These are phyloP conservation scores for Dichotomocladium elegans DNA, from an alignment of 371 early-diverging fungal species.

Conservation along the genomic window DNA sequence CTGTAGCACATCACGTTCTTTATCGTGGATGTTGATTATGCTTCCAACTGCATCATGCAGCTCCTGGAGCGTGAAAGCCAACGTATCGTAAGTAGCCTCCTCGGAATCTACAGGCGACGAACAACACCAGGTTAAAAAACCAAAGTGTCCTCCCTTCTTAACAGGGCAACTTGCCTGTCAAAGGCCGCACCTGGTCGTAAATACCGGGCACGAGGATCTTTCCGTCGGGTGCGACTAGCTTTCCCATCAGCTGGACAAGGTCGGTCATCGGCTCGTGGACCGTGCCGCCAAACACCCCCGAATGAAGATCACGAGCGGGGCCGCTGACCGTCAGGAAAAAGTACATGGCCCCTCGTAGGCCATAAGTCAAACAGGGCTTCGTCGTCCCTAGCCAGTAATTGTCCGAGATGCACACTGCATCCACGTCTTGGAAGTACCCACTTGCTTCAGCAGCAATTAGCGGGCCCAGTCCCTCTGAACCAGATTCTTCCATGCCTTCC, in stretches of 20 bases:
- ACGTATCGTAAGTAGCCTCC: conserved; percentile 71
- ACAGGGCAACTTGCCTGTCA: conserved; percentile 50
- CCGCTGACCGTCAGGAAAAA: conserved; percentile 77
- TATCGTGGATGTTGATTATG: conserved; percentile 72
- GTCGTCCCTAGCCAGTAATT: conserved; percentile 95
- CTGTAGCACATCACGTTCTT: conserved; percentile 77
- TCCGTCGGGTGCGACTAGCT: conserved; percentile 83
- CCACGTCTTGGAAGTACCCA: conserved; percentile 83
- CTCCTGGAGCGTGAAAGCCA: conserved; percentile 80
- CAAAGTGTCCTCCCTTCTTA: conserved; percentile 3
- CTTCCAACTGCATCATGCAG: conserved; percentile 80
- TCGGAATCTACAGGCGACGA: conserved; percentile 61
- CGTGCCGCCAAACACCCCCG: conserved; percentile 95
- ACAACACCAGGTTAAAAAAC: neutral
- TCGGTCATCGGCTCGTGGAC: conserved; percentile 98
- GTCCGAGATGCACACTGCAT: conserved; percentile 94
- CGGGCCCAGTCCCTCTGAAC: conserved; percentile 92
- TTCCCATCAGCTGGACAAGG: conserved; percentile 77
- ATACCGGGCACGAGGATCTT: conserved; percentile 91
- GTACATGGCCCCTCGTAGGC: conserved; percentile 93
- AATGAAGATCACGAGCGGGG: conserved; percentile 88
- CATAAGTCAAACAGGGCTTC: conserved; percentile 96
- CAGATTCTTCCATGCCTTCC: conserved; percentile 91
- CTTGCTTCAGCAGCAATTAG: conserved; percentile 80
- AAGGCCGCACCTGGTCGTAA: conserved; percentile 83